Evolutionary conservation across 2,329 filamentous ascomycete species (phyloP), one percentile per base, ranked within the genome.

Genomic region (Trichoderma simmonsii): DNA sequence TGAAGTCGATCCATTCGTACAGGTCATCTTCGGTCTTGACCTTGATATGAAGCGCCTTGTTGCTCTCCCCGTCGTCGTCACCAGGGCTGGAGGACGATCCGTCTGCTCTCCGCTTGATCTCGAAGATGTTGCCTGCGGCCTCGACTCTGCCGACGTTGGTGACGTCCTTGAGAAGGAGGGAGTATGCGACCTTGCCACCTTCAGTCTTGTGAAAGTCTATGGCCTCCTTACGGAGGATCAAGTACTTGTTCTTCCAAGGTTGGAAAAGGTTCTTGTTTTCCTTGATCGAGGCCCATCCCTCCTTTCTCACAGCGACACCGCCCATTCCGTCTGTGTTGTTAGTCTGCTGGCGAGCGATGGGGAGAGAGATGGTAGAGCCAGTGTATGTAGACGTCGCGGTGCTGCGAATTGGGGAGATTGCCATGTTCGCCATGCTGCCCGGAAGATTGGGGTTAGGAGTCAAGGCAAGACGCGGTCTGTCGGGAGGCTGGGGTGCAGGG

Each of bases 1-100:
- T 97, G 81, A 95, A 93, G 82, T 99, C 96, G 78, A 98, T 97
- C 96, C 96, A 99, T 78, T 97, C 94, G 82, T 99, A 99, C 69
- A 99, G 90, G 77, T 99, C 96, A 79, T 97, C 95, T 78, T 99
- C 96, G 71, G 91, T 92, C 83, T 98, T 97, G 77, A 98, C 94
- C 80, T 93, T 94, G 81, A 97, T 96, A 75, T 96, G 94, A 67
- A 98, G 89, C 4, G 93, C 93, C 80, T 93, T 94, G 72, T 91
- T 92, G 9, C 91, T 88, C 39, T 93, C 91, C 75, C 98, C 95
- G 75, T 98, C 95, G 75, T 94, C 91, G 60, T 93, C 92, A 66
- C 91, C 89, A 12, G 94, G 89, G 73, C 92, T 93, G 65, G 88
- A 89, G 61, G 91, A 93, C 51, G 87, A 83, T 51, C 89, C 90